A percentile compares a stretch with the other conserved stretches of the same genome.
Evolutionary conservation across 805 yeast genomes (phyloP).

Genomic region (Osmozyma mogii): DNA sequence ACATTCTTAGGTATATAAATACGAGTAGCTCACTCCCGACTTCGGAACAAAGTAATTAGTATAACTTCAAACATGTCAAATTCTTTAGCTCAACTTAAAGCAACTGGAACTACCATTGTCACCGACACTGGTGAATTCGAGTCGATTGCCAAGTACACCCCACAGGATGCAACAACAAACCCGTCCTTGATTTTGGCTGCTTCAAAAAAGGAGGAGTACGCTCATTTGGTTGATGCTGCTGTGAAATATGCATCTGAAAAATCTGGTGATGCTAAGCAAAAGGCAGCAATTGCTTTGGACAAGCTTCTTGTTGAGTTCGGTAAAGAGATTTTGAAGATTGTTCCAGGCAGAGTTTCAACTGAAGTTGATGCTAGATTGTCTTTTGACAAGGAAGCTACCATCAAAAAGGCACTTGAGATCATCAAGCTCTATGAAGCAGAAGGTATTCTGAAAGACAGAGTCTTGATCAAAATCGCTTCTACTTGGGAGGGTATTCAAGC

Average conservation of each 20-base stretch:
- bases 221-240: slow-evolving; percentile 84
- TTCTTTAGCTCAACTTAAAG: slow-evolving; percentile 88
- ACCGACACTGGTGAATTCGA: slow-evolving; percentile 99
- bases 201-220: slow-evolving; percentile 80
- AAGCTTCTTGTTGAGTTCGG: slow-evolving; percentile 94
- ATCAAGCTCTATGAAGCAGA: slow-evolving; percentile 76
- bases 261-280: slow-evolving; percentile 47
- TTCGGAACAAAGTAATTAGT: no score
- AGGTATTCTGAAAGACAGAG: slow-evolving; percentile 84
- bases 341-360: slow-evolving; percentile 98
- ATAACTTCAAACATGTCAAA: slow-evolving; percentile 36
- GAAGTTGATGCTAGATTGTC: slow-evolving; percentile 99
- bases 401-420: slow-evolving; percentile 87
- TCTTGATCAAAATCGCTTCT: slow-evolving; percentile 93
- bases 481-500: slow-evolving; percentile 99
- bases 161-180: slow-evolving; percentile 99
- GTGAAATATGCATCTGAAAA: slow-evolving; percentile 77
- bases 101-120: slow-evolving; percentile 92
- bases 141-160: slow-evolving; percentile 94
- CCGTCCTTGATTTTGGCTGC: slow-evolving; percentile 97
- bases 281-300: slow-evolving; percentile 82
- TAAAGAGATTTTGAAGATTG: slow-evolving; percentile 81
- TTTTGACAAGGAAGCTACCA: slow-evolving; percentile 88
- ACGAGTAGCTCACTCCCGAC: no score
- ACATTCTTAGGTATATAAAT: no score